Evolutionary conservation across 805 yeast genomes (phyloP).

Genomic region (Wickerhamiella vanderwaltii): DNA sequence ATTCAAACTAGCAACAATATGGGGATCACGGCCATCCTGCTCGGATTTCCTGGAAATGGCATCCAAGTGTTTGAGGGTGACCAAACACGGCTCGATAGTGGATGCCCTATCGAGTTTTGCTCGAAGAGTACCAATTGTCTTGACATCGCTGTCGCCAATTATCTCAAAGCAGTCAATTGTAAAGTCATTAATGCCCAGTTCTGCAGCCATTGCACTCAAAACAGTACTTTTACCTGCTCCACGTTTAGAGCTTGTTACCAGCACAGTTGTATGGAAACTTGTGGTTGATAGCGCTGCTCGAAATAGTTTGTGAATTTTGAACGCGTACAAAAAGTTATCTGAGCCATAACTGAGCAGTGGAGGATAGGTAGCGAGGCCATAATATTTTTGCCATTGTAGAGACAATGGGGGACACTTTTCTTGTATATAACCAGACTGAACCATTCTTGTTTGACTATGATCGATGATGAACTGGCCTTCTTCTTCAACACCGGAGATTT

Average conservation of each 20-base stretch:
- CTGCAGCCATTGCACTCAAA: constrained; percentile 41
- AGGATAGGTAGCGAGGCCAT: constrained; percentile 31
- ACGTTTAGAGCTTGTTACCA: constrained; percentile 56
- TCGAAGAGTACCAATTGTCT: constrained; percentile 62
- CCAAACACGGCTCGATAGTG: constrained; percentile 34
- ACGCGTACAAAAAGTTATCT: constrained; percentile 37
- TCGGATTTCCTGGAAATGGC: constrained; percentile 55
- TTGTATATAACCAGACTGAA: constrained; percentile 49
- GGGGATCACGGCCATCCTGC: constrained; percentile 38
- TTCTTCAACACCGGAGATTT: constrained; percentile 38
- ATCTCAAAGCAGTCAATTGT: constrained; percentile 61
- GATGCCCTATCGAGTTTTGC: constrained; percentile 63
- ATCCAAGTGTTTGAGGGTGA: constrained; percentile 64
- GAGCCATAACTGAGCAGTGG: constrained; percentile 28
- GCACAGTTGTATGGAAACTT: constrained; percentile 45
- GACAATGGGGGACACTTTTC: constrained; percentile 22
- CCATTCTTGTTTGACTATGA: constrained; percentile 54
- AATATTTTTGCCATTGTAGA: constrained; percentile 37
- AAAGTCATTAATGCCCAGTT: constrained; percentile 52
- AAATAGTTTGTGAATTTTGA: constrained; percentile 41
- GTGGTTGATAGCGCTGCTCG: constrained; percentile 34
- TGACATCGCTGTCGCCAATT: constrained; percentile 58
- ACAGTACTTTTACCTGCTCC: constrained; percentile 70
- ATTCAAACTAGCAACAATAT: constrained; percentile 36
- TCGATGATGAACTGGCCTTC: constrained; percentile 40